phyloP scores from a whole-genome alignment of 768 basidiomycete genomes.

The Panus rudis region DNA sequence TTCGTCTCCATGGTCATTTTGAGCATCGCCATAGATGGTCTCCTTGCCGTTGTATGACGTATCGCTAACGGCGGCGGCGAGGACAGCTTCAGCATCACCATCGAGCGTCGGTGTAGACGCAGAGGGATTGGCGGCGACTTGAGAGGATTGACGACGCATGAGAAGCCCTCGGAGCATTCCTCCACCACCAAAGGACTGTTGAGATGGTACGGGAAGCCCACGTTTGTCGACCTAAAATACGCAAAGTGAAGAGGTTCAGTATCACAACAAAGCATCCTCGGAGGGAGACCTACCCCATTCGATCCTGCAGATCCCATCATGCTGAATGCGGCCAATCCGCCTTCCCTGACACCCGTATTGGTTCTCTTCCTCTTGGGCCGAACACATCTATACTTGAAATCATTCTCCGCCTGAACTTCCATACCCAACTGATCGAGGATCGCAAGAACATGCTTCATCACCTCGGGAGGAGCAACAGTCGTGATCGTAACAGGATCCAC shows the following conservation, averaged over 20 bases:
- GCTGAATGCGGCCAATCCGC: conserved; percentile 64
- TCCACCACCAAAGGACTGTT: conserved; percentile 56
- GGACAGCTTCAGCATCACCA: conserved; percentile 17
- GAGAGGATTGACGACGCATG: conserved; percentile 87
- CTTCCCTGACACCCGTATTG: conserved; percentile 33
- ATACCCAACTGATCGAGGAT: conserved; percentile 88
- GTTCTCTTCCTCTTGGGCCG: conserved; percentile 68
- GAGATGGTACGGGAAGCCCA: conserved; percentile 79
- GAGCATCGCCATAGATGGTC: conserved; percentile 70
- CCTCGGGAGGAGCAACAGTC: conserved; percentile 73
- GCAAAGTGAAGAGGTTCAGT: not conserved
- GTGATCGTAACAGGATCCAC: conserved; percentile 90
- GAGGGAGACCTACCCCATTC: conserved; percentile 61
- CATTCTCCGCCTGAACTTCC: conserved; percentile 80
- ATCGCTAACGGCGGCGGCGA: conserved; percentile 13
- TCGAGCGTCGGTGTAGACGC: conserved; percentile 10
- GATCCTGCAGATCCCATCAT: conserved; percentile 79
- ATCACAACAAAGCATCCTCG: not conserved
- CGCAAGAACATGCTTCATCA: conserved; percentile 77
- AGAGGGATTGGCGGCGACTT: conserved; percentile 41
- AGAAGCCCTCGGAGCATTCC: conserved; percentile 85
- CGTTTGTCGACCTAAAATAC: conserved; percentile 73
- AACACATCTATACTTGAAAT: conserved; percentile 86
- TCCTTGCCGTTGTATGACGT: conserved; percentile 34
- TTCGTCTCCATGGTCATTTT: conserved; percentile 88